phyloP scores from a whole-genome alignment of 2,329 filamentous ascomycete genomes.

The Ophiostoma fasciatum region DNA sequence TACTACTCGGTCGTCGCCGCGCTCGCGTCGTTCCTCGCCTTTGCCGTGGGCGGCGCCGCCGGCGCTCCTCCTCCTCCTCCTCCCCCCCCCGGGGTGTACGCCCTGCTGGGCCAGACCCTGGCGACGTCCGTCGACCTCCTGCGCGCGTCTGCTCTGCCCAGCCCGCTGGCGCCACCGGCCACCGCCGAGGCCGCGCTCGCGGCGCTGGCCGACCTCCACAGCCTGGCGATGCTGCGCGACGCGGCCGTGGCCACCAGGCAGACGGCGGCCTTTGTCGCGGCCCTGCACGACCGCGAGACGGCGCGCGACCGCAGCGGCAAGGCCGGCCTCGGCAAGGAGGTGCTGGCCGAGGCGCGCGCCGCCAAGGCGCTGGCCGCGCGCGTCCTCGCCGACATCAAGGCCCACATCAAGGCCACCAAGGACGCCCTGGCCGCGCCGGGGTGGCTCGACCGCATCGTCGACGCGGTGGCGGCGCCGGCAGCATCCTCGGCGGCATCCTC shows the following conservation, averaged over 20 bases:
- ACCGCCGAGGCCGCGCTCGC: slow-evolving; percentile 12
- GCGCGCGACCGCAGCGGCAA: slow-evolving; percentile 20
- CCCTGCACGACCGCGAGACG: slow-evolving; percentile 19
- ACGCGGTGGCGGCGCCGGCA: slow-evolving; percentile 17
- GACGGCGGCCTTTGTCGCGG: slow-evolving; percentile 17
- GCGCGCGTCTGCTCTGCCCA: slow-evolving; percentile 1
- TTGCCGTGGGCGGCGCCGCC: slow-evolving; percentile 11
- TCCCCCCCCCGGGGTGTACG: neutral
- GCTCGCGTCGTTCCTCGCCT: slow-evolving; percentile 19
- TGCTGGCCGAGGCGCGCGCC: slow-evolving; percentile 18
- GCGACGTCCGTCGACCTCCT: slow-evolving; percentile 7
- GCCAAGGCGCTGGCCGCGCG: slow-evolving; percentile 7
- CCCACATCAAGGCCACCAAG: slow-evolving; percentile 19
- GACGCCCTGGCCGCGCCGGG: slow-evolving; percentile 18
- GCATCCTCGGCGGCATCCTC: slow-evolving; percentile 4
- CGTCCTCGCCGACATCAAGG: slow-evolving; percentile 17
- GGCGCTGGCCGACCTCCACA: slow-evolving; percentile 20
- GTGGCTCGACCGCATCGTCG: slow-evolving; percentile 23
- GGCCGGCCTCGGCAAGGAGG: slow-evolving; percentile 19
- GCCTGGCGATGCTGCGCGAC: slow-evolving; percentile 23
- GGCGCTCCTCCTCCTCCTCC: too few relatives aligned
- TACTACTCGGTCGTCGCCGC: slow-evolving; percentile 30
- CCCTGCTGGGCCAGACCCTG: slow-evolving; percentile 2
- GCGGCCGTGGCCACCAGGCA: slow-evolving; percentile 19
- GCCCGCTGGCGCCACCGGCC: too few relatives aligned